Conservation (phyloP, 225 moss, liverwort and hornwort species). For the Lunularia cruciata region DNA sequence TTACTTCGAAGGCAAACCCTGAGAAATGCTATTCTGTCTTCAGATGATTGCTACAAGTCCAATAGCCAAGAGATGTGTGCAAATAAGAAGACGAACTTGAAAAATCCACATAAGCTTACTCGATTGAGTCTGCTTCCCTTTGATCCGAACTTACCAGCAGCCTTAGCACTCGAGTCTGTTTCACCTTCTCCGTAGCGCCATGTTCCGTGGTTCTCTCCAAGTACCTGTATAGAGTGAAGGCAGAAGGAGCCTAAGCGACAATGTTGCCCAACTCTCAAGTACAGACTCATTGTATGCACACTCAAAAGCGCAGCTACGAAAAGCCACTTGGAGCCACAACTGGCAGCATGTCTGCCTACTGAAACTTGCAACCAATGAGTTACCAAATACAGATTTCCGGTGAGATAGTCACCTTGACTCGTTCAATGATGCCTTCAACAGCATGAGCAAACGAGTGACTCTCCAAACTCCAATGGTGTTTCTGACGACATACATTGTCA, state of each 20-base stretch:
- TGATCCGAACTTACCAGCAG: slow-evolving; percentile 35
- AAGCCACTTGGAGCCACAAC: no score
- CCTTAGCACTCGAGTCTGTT: slow-evolving; percentile 37
- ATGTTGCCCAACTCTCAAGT: no score
- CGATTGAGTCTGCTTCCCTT: not conserved
- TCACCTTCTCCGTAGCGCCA: slow-evolving; percentile 43
- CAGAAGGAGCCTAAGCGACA: not conserved
- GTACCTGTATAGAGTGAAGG: slow-evolving; percentile 19
- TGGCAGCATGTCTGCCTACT: no score
- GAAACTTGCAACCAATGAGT: no score
- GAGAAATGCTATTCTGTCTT: no score
- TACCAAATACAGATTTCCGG: no score
- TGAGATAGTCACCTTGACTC: slow-evolving; percentile 35
- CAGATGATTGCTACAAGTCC: no score
- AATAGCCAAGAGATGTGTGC: no score
- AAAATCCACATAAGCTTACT: no score
- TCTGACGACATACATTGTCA: slow-evolving; percentile 20
- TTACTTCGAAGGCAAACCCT: slow-evolving; percentile 44
- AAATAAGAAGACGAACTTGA: no score
- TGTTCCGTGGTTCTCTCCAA: slow-evolving; percentile 34
- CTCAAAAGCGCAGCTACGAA: no score
- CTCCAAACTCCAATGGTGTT: slow-evolving; percentile 47
- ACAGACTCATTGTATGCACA: no score
- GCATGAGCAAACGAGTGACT: slow-evolving; percentile 35
- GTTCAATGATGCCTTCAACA: slow-evolving; percentile 29